Conservation (phyloP, 257 asterid species). For the Nicotiana attenuata region DNA sequence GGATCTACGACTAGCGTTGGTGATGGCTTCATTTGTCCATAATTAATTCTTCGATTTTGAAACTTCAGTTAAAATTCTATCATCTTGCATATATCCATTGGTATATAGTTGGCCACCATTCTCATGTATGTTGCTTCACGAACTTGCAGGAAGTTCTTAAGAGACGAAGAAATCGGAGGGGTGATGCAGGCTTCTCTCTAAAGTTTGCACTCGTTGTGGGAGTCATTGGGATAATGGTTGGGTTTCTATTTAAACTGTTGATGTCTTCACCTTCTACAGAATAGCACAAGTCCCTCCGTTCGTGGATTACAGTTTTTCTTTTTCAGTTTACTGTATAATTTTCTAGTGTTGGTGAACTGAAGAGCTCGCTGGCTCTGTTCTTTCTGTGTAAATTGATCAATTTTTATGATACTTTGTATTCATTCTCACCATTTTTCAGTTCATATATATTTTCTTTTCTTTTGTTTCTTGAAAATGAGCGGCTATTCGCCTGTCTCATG, state of each 20-base stretch:
- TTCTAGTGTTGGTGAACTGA: conserved; percentile 9
- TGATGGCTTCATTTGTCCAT: background rate
- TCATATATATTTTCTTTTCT: background rate
- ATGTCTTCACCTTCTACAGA: conserved; percentile 31
- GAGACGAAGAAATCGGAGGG: conserved; percentile 27
- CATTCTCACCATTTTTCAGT: background rate
- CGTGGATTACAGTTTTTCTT: conserved; percentile 4
- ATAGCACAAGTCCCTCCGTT: background rate
- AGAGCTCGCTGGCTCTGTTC: conserved; percentile 17
- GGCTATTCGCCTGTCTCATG: background rate
- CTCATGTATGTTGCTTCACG: background rate
- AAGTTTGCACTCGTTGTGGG: conserved; percentile 40
- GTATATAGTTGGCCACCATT: background rate
- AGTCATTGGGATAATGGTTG: conserved; percentile 36
- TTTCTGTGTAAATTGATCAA: conserved; percentile 22
- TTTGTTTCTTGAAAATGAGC: background rate
- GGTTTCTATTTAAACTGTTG: conserved; percentile 32
- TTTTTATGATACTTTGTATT: conserved; percentile 10
- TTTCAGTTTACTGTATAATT: conserved; percentile 22
- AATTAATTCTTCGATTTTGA: background rate
- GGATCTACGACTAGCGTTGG: background rate
- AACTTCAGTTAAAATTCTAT: background rate
- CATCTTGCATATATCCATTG: background rate
- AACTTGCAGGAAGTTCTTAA: conserved; percentile 33
- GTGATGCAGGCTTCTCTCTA: conserved; percentile 33